These are phyloP conservation scores for Gamarada debralockiae DNA, from an alignment of 495 filamentous ascomycete species.

Conservation along the genomic window DNA sequence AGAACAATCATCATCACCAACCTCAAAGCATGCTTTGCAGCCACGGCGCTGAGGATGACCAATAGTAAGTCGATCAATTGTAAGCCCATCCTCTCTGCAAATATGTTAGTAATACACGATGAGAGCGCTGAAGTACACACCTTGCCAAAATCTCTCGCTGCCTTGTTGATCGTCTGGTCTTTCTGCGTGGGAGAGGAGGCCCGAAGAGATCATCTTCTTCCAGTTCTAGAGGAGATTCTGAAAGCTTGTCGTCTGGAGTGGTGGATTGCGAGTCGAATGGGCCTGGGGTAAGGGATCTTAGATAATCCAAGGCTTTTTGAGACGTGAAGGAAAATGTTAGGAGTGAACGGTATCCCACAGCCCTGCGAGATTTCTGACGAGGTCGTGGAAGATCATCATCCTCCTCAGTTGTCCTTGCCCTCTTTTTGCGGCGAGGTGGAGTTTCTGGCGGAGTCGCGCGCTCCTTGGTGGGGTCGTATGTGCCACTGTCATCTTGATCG, in stretches of 20 bases:
- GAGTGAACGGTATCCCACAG: conserved; percentile 5
- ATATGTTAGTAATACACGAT: neutral
- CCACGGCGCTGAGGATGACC: conserved; percentile 16
- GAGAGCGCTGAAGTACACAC: neutral
- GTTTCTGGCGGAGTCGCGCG: neutral
- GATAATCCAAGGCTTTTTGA: conserved; percentile 3
- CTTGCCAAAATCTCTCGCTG: neutral
- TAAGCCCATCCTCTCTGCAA: conserved; percentile 16
- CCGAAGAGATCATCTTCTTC: neutral
- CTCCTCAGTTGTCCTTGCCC: neutral
- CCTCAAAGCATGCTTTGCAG: conserved; percentile 19
- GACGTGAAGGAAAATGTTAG: conserved; percentile 9
- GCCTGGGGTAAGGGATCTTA: conserved; percentile 10
- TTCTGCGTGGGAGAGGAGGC: neutral
- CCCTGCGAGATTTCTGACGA: neutral
- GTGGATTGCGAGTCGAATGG: neutral
- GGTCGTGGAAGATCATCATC: conserved; percentile 1
- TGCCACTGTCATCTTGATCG: conserved; percentile 21
- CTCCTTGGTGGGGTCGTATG: conserved; percentile 12
- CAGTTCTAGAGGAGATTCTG: neutral
- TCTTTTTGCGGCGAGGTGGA: neutral
- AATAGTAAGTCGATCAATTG: conserved; percentile 3
- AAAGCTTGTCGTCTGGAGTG: neutral
- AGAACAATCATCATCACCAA: conserved; percentile 14
- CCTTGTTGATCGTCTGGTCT: neutral